A percentile compares a stretch with the other conserved stretches of the same genome.
Conservation (phyloP, 345 rosid species). For the Orychophragmus violaceus region DNA sequence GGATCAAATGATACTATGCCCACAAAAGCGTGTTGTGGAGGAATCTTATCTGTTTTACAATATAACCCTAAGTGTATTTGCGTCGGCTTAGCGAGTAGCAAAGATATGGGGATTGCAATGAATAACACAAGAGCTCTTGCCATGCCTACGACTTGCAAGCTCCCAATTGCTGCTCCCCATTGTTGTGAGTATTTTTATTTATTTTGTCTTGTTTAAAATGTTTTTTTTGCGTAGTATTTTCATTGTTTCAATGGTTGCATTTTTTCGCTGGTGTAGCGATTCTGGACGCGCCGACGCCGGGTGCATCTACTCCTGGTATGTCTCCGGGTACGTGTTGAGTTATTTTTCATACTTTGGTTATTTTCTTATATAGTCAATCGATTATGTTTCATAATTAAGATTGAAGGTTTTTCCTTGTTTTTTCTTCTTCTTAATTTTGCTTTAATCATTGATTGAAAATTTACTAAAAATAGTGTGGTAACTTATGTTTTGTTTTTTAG, state of each 20-base stretch:
- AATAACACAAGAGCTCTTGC: too few relatives aligned
- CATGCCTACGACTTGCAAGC: too few relatives aligned
- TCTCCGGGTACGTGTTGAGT: slow-evolving; percentile 7
- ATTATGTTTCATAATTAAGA: too few relatives aligned
- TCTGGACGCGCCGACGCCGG: background rate
- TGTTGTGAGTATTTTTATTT: too few relatives aligned
- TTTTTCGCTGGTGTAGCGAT: background rate
- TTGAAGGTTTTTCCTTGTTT: background rate
- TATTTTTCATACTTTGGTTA: background rate
- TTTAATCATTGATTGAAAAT: background rate
- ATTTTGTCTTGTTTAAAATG: background rate
- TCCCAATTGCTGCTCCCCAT: too few relatives aligned
- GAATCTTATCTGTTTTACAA: too few relatives aligned
- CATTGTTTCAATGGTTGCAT: background rate
- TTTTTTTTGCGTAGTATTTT: background rate
- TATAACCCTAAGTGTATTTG: too few relatives aligned
- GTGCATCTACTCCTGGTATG: background rate
- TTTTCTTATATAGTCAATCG: background rate
- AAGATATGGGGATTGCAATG: too few relatives aligned
- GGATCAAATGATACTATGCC: too few relatives aligned
- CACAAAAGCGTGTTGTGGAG: too few relatives aligned
- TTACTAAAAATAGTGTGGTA: background rate
- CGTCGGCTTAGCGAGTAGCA: too few relatives aligned
- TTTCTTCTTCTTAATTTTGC: background rate
- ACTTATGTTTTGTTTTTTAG: background rate